phyloP scores from a whole-genome alignment of 1,284 basidiomycete genomes.

The Flammula alnicola region DNA sequence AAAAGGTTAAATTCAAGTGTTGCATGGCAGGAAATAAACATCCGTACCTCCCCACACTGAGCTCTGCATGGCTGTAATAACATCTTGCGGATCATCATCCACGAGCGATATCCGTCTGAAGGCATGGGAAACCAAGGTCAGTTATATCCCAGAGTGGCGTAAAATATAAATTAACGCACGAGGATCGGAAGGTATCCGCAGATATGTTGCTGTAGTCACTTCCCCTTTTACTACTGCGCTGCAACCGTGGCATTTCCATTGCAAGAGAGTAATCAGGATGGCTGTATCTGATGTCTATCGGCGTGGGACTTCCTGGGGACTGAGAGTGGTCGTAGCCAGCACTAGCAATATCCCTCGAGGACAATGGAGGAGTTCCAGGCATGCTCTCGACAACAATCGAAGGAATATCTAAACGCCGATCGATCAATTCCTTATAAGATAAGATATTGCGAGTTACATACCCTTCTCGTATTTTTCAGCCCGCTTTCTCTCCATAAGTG shows the following conservation, averaged over 20 bases:
- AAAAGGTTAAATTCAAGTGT: slow-evolving; percentile 2
- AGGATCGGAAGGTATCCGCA: slow-evolving; percentile 51
- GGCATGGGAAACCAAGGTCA: slow-evolving; percentile 14
- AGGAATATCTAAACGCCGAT: slow-evolving; percentile 54
- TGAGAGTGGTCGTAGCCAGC: slow-evolving; percentile 43
- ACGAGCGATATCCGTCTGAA: slow-evolving; percentile 50
- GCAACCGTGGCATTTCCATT: slow-evolving; percentile 51
- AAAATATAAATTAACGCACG: slow-evolving; percentile 41
- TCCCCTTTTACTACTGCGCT: slow-evolving; percentile 53
- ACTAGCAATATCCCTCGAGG: slow-evolving; percentile 60
- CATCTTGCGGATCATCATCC: slow-evolving; percentile 57
- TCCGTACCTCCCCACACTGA: slow-evolving; percentile 71
- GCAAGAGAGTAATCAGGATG: slow-evolving; percentile 53
- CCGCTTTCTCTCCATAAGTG: slow-evolving; percentile 42
- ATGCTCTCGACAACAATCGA: slow-evolving; percentile 67
- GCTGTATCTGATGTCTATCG: slow-evolving; percentile 36
- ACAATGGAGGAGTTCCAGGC: slow-evolving; percentile 53
- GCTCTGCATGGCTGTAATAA: slow-evolving; percentile 63
- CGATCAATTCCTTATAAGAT: slow-evolving; percentile 1
- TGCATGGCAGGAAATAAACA: background rate
- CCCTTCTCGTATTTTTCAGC: slow-evolving; percentile 38
- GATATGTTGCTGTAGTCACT: slow-evolving; percentile 69
- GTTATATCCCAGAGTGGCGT: slow-evolving; percentile 1
- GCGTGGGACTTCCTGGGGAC: slow-evolving; percentile 48
- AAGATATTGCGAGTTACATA: slow-evolving; percentile 19